Base-by-base conservation (phyloP, 768 basidiomycete species). In the Chalciporus sphaerocephalus region DNA sequence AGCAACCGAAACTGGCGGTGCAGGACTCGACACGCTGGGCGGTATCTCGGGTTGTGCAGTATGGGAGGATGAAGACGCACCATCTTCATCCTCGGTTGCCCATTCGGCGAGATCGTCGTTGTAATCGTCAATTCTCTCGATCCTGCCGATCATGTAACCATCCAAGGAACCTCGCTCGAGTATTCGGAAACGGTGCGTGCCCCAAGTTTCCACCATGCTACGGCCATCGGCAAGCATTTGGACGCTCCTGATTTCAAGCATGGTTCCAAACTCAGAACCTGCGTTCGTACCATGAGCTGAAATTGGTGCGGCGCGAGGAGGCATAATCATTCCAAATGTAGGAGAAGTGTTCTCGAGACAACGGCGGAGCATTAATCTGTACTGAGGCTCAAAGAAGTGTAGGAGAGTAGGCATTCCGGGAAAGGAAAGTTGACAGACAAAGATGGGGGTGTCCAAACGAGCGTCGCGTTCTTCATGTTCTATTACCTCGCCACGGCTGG, bases 321-420 rank as follows among this genome's bases (percentile, higher is more conserved):
- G 83, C 70, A 95, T 83, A 58, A 96, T 78, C 90, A 97, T 97
- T 28, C 95, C 95, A 65, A 98, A 96, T 18, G 75, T 73, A n/a
- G 89, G 89, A 34, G 70, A 70, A 5, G 79, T 72, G 13, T 76
- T 80, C 56, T 91, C 85, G 46, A 97, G 83, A 62, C 88, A 92
- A n/a, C 95, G 83, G 18, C 95, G 87, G 43, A 98, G 84, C 95
- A 98, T 97, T 40, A 98, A 76, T 6, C 95, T 85, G 64, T 97
- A 94, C 56, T 89, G 77, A 0, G 95, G 95, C 64, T 98, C 95
- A 61, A 91, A 97, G 59, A 98, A 84, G 65, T 96, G 93, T 13
- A 98, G 72, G 44, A 86, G 74, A 38, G 87, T 93, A 32, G 92
- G 92, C 70, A 92, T 82, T 45, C 85, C 87, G 2, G 95, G 95